Evolutionary conservation across 306 rosid species (phyloP), one percentile per base, ranked within the genome.

Genomic region (Prinsepia uniflora): DNA sequence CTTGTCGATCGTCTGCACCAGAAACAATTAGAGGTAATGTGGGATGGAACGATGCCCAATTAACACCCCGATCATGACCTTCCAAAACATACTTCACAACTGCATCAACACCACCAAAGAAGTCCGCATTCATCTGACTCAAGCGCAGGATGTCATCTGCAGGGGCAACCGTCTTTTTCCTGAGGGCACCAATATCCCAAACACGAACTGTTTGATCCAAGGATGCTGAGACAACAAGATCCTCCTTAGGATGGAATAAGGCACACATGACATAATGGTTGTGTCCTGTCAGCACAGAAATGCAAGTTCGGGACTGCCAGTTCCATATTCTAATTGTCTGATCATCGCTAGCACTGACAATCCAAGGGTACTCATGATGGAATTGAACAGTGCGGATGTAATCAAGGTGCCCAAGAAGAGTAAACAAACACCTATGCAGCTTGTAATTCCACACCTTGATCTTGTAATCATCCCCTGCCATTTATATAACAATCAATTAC

Each of bases 181-280:
- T 89, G 36, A 91, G 91, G 55, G 97, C 86, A 77, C 97, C 84
- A 70, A 91, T 89, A 76, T 91, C 97, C 97, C 97, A 91, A 79
- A 91, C 97, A 62, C 97, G 96, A 47, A 91, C 89, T 58, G 96
- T 89, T 81, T 91, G 96, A 84, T 91, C 97, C 49, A 91, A 73
- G 53, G 97, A 91, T 46, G 97, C 97, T 52, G 97, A 91, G 58
- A 91, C 96, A 74, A 87, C 91, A 66, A 91, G 86, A 73, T 91
- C 97, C 77, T 91, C 96, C 71, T 89, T 91, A 8, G 90, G 92
- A 74, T 91, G 97, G 75, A 91, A 91, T 5, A 90, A 79, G 56
- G 97, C 97, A 59, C 97, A 91, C 97, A 91, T 91, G 53, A 91
- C 97, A 62, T 91, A 91, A 76, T 91, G 97, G 71, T 91, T 91